Base-by-base conservation (phyloP, 2,329 filamentous ascomycete species). In the Colletotrichum coccodes region DNA sequence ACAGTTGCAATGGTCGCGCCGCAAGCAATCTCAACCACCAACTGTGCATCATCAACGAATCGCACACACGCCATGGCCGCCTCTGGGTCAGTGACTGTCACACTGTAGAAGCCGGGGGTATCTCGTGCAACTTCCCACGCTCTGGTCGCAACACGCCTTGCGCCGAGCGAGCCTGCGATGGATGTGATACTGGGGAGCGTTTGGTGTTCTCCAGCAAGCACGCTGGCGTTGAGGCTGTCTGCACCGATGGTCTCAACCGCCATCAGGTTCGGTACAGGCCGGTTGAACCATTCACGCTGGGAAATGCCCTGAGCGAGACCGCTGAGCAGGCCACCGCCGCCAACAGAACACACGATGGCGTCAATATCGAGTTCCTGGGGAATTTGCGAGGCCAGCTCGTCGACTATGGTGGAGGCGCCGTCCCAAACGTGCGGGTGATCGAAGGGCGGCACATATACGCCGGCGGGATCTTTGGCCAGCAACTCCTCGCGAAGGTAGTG, bases 1-100 rank as follows among this genome's bases (percentile, higher is more conserved):
- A 85, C 90, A 3, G 89, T 78, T 1, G 91, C 93, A 14, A 97
- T 80, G 60, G 91, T 92, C 6, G 95, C 94, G 1, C 95, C 94
- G 77, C 95, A 98, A 0, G 94, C 90, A 40, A 92, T 84, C 82
- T 98, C 95, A 3, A 97, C 93, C 65, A 97, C 83, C 64, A 95
- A 81, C 30, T 92, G 84, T 73, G 95, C 93, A 70, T 97, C 94
- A 72, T 98, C 92, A 11, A 93, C 91, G 70, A 98, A 90, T 28
- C 89, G 85, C 75, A 92, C 90, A 61, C 91, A 92, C 3, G 91
- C 94, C 80, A 91, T 88, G 23, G 93, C 94, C 0, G 95, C 95
- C 75, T 96, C 93, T 4, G 89, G 90, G 74, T 97, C 94, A 3
- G 85, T 85, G 9, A 96, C 83, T 0, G 94, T 91, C 3, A 88